Base-by-base conservation (phyloP, 106 monocot species). In the Platanthera zijinensis region DNA sequence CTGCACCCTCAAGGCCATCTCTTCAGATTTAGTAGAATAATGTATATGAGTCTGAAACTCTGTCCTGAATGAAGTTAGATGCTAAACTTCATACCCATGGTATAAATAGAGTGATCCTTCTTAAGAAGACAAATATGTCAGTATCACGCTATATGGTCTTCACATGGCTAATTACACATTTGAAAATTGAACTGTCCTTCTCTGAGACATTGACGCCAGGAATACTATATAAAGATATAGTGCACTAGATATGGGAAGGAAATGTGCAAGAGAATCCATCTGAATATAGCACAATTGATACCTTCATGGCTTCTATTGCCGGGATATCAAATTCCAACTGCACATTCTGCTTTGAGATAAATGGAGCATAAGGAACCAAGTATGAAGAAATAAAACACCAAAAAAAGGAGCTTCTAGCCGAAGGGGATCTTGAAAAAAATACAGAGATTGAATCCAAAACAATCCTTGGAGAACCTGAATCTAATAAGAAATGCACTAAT, bases 1-100 rank as follows among this genome's bases (percentile, higher is more conserved):
- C n/a, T 68, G 51, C 7, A 62, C 6, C 39, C 21, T 75, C 48
- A 19, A 80, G 17, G 71, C 71, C 87, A 87, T 87, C 57, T 74
- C 21, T 32, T 49, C 50, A 73, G 21, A 70, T 15, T 72, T 51
- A 71, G 10, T 9, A 48, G 21, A 48, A 50, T 71, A 48, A 50
- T 71, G 49, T 25, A 30, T 68, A 69, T 69, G 6, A 12, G 52
- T 57, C 5, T 46, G 7, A 30, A 59, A 32, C 15, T 18, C 61
- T 10, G 72, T 15, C 7, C 18, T n/a, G 48, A 15, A 47, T 70
- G n/a, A 70, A 70, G 15, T 48, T 70, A 70, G 10, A 19, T 50
- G 49, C 18, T 15, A 21, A 46, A 18, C 72, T 72, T 72, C 22
- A 51, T 51, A 72, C 2, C 49, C 17, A 51, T 70, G 51, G 10